Base-by-base conservation (phyloP, 306 rosid genomes). In the Dalbergia cochinchinensis region DNA sequence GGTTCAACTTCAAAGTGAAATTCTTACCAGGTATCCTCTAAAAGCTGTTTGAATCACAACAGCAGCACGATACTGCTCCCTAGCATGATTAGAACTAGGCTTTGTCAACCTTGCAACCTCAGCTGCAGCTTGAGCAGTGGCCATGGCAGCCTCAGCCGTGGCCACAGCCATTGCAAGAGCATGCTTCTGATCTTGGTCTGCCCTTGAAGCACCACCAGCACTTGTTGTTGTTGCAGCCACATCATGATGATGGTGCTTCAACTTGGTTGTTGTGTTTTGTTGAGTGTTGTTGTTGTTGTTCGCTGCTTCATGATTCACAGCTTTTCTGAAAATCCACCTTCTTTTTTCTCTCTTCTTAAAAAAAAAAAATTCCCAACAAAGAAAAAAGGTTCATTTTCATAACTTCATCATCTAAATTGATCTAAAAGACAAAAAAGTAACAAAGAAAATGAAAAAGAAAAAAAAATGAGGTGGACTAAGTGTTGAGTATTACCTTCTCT, bases 21-120 rank as follows among this genome's bases (percentile, higher is more conserved):
- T 54, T 54, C 94, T 88, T 47, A 95, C 99, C 85, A 95, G 82
- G 69, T 95, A 95, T 13, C 99, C 99, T 86, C 99, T 85, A 13
- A 95, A 95, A 50, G 96, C 91, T 0, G 99, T 95, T 86, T 95
- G 99, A 71, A 95, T 90, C 4, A 90, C 83, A 67, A 80, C 55
- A 50, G 97, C 96, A 4, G 94, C 88, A 48, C 31, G 31, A 26
- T 22, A 58, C 39, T 74, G 73, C 19, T 84, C 90, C 64, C 87
- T 81, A 11, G 88, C 87, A 12, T 53, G 7, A 53, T 54, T 54
- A 54, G 19, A 6, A n/a, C 11, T 16, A 16, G 97, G 94, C 79
- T 87, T 82, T 19, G 86, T 77, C 22, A 90, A 75, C 78, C 94
- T 88, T 45, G 89, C 96, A 34, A 85, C 92, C 76, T 92, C 92